These are phyloP conservation scores for Penicillium dipodomyicola DNA, from an alignment of 495 filamentous ascomycete species.

Conservation along the genomic window DNA sequence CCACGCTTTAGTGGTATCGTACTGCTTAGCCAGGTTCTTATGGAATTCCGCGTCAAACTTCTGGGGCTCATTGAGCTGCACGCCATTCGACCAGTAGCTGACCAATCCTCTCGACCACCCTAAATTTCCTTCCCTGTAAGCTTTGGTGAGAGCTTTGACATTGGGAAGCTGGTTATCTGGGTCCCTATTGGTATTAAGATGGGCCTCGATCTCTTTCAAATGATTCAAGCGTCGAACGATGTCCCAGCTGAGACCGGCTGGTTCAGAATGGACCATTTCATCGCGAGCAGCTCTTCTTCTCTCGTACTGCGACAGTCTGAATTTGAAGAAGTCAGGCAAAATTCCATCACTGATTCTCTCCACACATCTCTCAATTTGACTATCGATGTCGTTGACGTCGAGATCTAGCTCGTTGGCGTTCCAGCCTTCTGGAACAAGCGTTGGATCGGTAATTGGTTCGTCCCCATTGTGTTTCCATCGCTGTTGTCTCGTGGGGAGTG, in stretches of 20 bases:
- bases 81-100: conserved; percentile 9
- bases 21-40: neutral
- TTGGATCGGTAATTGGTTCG: neutral
- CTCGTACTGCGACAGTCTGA: neutral
- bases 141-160: conserved; percentile 2
- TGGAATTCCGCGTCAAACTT: neutral
- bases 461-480: neutral
- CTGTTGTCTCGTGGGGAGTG: neutral
- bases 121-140: neutral
- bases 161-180: conserved; percentile 7
- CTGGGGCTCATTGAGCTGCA: neutral
- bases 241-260: neutral
- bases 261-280: neutral
- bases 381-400: conserved; percentile 5
- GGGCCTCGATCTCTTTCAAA: neutral
- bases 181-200: neutral
- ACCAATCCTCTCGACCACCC: neutral
- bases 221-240: conserved; percentile 2
- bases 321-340: conserved; percentile 5
- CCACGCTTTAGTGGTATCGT: conserved; percentile 1
- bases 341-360: conserved; percentile 12
- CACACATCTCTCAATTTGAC: conserved; percentile 7
- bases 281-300: neutral
- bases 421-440: neutral
- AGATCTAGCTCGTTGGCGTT: conserved; percentile 8